These are phyloP conservation scores for Solanum acaule DNA, from an alignment of 257 asterid genomes.

Conservation along the genomic window DNA sequence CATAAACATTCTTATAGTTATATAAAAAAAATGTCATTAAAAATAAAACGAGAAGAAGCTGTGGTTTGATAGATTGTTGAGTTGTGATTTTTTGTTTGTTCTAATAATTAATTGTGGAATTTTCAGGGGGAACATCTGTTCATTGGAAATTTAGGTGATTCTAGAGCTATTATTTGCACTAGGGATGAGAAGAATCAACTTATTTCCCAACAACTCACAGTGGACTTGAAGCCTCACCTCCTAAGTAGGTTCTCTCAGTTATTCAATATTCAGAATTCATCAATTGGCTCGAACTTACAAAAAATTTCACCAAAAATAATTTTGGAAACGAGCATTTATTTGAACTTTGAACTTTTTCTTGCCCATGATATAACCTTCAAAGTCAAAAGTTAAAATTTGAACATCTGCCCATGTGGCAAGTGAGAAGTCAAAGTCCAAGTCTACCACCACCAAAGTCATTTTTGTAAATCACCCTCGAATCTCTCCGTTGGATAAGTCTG, in stretches of 20 bases:
- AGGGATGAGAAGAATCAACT: slow-evolving; percentile 43
- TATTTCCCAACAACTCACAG: slow-evolving; percentile 59
- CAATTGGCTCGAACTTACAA: not conserved
- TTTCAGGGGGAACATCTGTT: slow-evolving; percentile 65
- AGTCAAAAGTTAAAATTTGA: not conserved
- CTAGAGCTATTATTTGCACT: slow-evolving; percentile 67
- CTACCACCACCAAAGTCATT: not conserved
- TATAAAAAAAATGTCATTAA: not conserved
- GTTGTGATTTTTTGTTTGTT: not conserved
- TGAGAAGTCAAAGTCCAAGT: not conserved
- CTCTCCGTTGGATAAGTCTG: not conserved
- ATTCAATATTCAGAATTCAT: not conserved
- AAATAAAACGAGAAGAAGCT: not conserved
- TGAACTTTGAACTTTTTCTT: not conserved
- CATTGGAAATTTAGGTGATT: slow-evolving; percentile 72
- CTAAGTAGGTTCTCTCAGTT: slow-evolving; percentile 30
- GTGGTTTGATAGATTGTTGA: not conserved
- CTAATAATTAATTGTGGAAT: not conserved
- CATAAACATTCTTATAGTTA: not conserved
- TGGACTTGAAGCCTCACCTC: slow-evolving; percentile 82
- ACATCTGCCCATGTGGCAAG: not conserved
- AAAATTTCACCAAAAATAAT: not conserved
- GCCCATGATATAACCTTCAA: not conserved
- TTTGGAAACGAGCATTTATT: not conserved
- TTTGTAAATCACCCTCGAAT: not conserved